phyloP scores from a whole-genome alignment of 768 basidiomycete species.

The Piloderma croceum region DNA sequence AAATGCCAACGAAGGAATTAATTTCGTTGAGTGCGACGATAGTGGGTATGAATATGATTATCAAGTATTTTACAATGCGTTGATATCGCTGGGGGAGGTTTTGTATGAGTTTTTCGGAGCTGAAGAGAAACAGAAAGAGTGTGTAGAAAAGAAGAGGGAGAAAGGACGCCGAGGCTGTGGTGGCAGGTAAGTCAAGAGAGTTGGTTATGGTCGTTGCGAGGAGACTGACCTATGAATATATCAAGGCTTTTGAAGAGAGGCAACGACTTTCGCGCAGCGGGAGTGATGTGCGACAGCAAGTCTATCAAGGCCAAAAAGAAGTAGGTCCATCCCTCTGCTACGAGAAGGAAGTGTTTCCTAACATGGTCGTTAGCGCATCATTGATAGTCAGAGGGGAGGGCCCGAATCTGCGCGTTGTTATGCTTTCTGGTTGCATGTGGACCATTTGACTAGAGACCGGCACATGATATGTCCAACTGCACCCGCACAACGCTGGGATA shows the following conservation, averaged over 20 bases:
- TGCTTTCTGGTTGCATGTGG: too few species aligned
- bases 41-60: constrained; percentile 51
- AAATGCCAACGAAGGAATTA: constrained; percentile 58
- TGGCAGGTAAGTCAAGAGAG: background rate
- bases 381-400: too few species aligned
- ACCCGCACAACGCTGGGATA: too few species aligned
- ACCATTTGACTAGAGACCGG: too few species aligned
- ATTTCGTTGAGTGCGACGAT: constrained; percentile 52
- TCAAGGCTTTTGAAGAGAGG: constrained; percentile 49
- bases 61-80: constrained; percentile 35
- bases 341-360: constrained; percentile 55
- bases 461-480: too few species aligned
- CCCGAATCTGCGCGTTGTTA: too few species aligned
- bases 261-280: constrained; percentile 43
- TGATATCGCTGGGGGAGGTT: constrained; percentile 47
- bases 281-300: constrained; percentile 50
- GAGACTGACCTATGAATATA: constrained; percentile 51
- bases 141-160: constrained; percentile 61
- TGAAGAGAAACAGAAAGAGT: constrained; percentile 55
- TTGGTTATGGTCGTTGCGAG: background rate
- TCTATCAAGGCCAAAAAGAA: constrained; percentile 56
- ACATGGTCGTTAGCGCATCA: constrained; percentile 1
- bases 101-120: constrained; percentile 44
- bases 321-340: constrained; percentile 57
- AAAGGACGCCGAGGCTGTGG: constrained; percentile 49